Evolutionary conservation across 2,329 filamentous ascomycete species (phyloP).

Genomic region (Aspergillus chevalieri): DNA sequence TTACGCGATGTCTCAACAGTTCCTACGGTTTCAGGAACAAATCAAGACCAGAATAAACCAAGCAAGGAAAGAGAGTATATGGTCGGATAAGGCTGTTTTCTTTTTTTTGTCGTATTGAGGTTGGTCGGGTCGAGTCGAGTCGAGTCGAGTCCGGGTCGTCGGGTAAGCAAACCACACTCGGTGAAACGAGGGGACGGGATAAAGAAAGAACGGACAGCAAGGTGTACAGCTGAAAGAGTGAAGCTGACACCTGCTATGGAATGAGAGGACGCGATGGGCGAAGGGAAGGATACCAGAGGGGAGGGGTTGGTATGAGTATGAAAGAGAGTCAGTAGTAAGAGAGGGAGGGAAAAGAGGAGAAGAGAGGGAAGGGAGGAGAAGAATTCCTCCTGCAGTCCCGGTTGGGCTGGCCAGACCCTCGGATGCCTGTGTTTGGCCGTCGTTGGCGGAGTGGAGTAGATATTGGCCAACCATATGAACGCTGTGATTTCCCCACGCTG

Average conservation of each 20-base stretch:
- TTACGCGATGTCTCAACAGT: constrained; percentile 7
- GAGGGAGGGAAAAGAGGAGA: constrained; percentile 6
- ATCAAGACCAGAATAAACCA: background rate
- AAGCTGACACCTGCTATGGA: constrained; percentile 49
- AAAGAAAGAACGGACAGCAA: constrained; percentile 45
- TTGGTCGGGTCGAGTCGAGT: background rate
- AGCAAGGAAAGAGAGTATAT: constrained; percentile 14
- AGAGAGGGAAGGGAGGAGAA: constrained; percentile 5
- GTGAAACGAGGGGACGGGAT: constrained; percentile 10
- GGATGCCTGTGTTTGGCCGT: background rate
- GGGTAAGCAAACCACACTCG: constrained; percentile 3
- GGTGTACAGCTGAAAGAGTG: constrained; percentile 58
- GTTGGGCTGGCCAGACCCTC: constrained; percentile 11
- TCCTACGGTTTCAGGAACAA: background rate
- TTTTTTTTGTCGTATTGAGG: too few species aligned
- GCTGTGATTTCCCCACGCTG: too few species aligned
- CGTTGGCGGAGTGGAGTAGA: too few species aligned
- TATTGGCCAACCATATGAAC: too few species aligned
- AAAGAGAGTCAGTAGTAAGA: constrained; percentile 18
- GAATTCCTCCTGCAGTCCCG: background rate
- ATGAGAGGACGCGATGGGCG: constrained; percentile 17
- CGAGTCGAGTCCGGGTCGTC: constrained; percentile 7
- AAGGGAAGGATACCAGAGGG: constrained; percentile 12
- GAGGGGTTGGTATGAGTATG: constrained; percentile 14
- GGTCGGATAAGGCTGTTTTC: too few species aligned